phyloP scores from a whole-genome alignment of 75 land plant species.

The Pinus taeda region DNA sequence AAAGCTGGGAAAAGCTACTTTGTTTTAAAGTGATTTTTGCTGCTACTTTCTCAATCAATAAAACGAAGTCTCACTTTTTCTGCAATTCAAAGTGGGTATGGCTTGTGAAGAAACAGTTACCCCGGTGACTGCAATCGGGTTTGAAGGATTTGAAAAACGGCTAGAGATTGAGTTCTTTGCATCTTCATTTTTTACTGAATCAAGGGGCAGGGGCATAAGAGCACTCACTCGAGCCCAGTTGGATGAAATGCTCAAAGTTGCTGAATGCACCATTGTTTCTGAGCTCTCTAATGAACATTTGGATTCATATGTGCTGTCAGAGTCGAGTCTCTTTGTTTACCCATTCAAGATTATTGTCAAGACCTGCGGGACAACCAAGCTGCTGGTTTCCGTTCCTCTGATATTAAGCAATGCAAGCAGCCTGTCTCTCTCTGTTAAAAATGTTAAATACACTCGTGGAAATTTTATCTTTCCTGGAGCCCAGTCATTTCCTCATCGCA shows the following conservation, averaged over 20 bases:
- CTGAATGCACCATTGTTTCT: slow-evolving; percentile 63
- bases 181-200: slow-evolving; percentile 36
- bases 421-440: slow-evolving; percentile 23
- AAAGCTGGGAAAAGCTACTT: background rate
- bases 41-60: background rate
- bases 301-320: slow-evolving; percentile 70
- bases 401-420: slow-evolving; percentile 31
- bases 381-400: slow-evolving; percentile 44
- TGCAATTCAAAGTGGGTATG: background rate
- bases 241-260: slow-evolving; percentile 46
- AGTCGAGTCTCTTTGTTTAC: slow-evolving; percentile 65
- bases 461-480: slow-evolving; percentile 55
- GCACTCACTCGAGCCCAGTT: slow-evolving; percentile 40
- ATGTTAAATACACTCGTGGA: slow-evolving; percentile 50
- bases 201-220: slow-evolving; percentile 40
- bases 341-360: slow-evolving; percentile 55
- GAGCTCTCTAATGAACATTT: slow-evolving; percentile 42
- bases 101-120: background rate
- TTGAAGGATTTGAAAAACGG: slow-evolving; percentile 68
- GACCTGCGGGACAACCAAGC: slow-evolving; percentile 73
- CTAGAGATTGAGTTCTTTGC: slow-evolving; percentile 51
- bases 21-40: background rate
- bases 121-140: slow-evolving; percentile 40
- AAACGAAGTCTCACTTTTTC: too few relatives aligned
- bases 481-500: slow-evolving; percentile 59